Conservation (phyloP, 208 protist genomes). For the Balamuthia mandrillaris region DNA sequence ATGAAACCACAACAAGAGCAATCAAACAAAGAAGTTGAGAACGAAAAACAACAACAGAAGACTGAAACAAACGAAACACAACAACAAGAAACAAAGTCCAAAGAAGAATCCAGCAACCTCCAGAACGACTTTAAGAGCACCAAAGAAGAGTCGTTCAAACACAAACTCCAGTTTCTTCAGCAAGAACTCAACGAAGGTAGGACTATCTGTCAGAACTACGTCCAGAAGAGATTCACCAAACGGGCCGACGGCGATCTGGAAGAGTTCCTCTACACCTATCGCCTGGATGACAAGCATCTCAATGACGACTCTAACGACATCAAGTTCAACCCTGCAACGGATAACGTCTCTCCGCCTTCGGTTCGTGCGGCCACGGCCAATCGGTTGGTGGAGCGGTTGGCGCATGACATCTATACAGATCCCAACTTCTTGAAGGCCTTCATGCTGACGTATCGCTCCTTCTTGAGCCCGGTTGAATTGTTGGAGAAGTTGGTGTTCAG, state of each 20-base stretch:
- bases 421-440: not conserved
- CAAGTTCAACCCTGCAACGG: not conserved
- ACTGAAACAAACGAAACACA: not conserved
- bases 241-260: not conserved
- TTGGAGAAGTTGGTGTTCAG: constrained; percentile 11
- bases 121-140: not conserved
- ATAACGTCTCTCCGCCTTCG: not conserved
- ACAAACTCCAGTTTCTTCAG: not conserved
- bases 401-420: too few species aligned
- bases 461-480: constrained; percentile 1
- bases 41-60: not conserved
- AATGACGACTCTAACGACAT: not conserved
- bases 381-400: too few species aligned
- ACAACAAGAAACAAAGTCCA: too few species aligned
- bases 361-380: too few species aligned
- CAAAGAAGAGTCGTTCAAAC: not conserved
- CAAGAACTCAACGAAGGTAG: not conserved
- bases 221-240: not conserved
- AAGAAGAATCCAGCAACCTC: not conserved
- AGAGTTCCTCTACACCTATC: too few species aligned
- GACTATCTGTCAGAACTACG: not conserved
- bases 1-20: not conserved
- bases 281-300: too few species aligned
- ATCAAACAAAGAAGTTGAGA: not conserved
- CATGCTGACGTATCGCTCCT: constrained; percentile 30